Percentiles rank a stretch among this genome's conserved stretches.
Evolutionary conservation across 164 flowering plant genomes (phyloP).

Genomic region (Aristolochia fimbriata): DNA sequence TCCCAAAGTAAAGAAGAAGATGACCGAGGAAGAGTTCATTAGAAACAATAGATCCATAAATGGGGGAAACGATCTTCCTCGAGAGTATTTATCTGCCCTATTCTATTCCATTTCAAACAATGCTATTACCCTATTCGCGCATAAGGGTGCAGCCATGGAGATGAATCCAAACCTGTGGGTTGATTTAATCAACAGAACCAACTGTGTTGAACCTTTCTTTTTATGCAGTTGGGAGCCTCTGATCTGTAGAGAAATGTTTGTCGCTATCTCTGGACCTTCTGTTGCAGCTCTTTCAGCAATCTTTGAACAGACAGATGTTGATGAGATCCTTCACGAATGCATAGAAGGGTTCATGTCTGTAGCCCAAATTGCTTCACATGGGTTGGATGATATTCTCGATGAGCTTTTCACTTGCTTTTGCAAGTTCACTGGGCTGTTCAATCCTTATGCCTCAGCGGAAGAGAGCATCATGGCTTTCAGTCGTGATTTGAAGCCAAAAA

Average conservation of each 20-base stretch:
- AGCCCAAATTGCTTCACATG: slow-evolving; percentile 23
- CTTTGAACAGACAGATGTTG: slow-evolving; percentile 25
- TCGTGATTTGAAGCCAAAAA: slow-evolving; percentile 25
- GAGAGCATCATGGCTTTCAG: slow-evolving; percentile 24
- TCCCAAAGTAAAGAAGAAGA: slow-evolving; percentile 34
- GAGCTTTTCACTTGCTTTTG: slow-evolving; percentile 31
- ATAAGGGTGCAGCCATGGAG: slow-evolving; percentile 21
- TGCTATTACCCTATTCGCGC: slow-evolving; percentile 20
- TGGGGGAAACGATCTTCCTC: slow-evolving; percentile 31
- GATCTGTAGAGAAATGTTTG: slow-evolving; percentile 30
- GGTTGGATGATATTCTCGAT: slow-evolving; percentile 25
- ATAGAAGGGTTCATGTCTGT: slow-evolving; percentile 28
- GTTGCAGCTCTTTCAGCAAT: slow-evolving; percentile 33
- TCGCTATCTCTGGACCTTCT: slow-evolving; percentile 29
- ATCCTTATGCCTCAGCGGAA: slow-evolving; percentile 14
- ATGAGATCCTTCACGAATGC: slow-evolving; percentile 23
- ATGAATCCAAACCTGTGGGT: slow-evolving; percentile 31
- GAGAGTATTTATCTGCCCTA: slow-evolving; percentile 26
- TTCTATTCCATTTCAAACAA: slow-evolving; percentile 30
- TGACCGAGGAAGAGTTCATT: slow-evolving; percentile 39
- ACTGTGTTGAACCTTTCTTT: slow-evolving; percentile 23
- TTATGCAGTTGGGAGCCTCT: slow-evolving; percentile 16
- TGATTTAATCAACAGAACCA: slow-evolving; percentile 23
- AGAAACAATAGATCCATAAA: slow-evolving; percentile 31
- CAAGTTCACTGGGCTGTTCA: slow-evolving; percentile 25